Evolutionary conservation across 1,284 basidiomycete genomes (phyloP).

Genomic region (Boletus smithii): DNA sequence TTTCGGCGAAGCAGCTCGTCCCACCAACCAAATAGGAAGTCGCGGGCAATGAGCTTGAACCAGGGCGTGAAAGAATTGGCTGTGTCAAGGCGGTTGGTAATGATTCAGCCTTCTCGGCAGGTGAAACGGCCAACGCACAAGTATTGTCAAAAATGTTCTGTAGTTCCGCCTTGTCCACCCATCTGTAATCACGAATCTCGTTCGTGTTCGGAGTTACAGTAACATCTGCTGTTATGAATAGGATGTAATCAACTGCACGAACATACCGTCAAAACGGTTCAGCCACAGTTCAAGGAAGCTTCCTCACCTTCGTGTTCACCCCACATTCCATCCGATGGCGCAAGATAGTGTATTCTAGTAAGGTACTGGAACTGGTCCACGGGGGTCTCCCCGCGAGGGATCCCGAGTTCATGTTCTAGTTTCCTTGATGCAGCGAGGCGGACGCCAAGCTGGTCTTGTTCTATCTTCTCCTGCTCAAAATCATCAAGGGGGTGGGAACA

Average conservation of each 20-base stretch:
- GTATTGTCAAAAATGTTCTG: constrained; percentile 86
- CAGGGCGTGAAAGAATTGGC: constrained; percentile 94
- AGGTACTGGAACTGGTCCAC: constrained; percentile 92
- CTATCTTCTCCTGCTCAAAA: constrained; percentile 78
- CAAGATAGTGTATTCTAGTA: constrained; percentile 96
- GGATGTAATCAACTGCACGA: constrained; percentile 91
- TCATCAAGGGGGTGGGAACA: constrained; percentile 97
- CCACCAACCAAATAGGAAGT: constrained; percentile 99
- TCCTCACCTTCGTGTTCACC: constrained; percentile 94
- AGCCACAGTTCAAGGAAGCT: not conserved
- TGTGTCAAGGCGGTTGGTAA: constrained; percentile 33
- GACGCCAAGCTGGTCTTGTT: constrained; percentile 82
- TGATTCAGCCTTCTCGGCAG: constrained; percentile 2
- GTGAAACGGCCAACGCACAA: constrained; percentile 43
- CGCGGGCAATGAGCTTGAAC: constrained; percentile 98
- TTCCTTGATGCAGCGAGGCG: constrained; percentile 90
- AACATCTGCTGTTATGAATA: constrained; percentile 91
- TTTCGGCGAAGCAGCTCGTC: constrained; percentile 76
- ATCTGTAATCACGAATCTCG: constrained; percentile 90
- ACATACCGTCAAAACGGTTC: constrained; percentile 3
- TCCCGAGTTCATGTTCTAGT: constrained; percentile 95
- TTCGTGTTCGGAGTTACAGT: constrained; percentile 83
- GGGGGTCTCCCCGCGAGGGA: constrained; percentile 75
- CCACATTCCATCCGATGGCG: constrained; percentile 91
- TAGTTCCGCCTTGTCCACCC: constrained; percentile 88